Evolutionary conservation across 208 protist genomes (phyloP).

Genomic region (Crithidia sp.): DNA sequence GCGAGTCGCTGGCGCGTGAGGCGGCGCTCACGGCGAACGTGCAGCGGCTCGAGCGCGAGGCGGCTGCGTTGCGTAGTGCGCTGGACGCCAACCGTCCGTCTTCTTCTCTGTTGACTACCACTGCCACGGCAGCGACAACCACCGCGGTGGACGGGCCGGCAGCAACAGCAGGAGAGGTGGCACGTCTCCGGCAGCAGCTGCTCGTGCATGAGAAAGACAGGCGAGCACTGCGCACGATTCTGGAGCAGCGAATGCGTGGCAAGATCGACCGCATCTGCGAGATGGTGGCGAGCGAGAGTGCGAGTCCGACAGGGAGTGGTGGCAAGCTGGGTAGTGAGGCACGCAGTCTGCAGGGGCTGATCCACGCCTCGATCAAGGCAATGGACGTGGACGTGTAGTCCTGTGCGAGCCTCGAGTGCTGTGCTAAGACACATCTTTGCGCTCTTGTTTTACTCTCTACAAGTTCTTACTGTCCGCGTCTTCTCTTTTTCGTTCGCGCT

Average conservation of each 20-base stretch:
- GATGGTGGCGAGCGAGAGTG: slow-evolving; percentile 12
- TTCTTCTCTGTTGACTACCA: not conserved
- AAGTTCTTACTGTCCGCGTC: too few species aligned
- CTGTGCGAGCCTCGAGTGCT: too few species aligned
- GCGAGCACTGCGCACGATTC: slow-evolving; percentile 82
- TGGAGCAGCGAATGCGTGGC: slow-evolving; percentile 83
- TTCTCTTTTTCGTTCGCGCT: not conserved
- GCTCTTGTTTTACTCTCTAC: too few species aligned
- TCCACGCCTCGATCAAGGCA: slow-evolving; percentile 74
- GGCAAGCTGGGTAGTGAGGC: slow-evolving; percentile 47
- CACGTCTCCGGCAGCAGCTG: slow-evolving; percentile 16
- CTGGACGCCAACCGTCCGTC: not conserved
- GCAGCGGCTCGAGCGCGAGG: slow-evolving; percentile 18
- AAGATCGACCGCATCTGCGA: slow-evolving; percentile 82
- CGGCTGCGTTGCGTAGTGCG: not conserved
- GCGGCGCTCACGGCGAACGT: slow-evolving; percentile 5
- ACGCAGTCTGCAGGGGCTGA: slow-evolving; percentile 61
- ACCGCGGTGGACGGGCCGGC: too few species aligned
- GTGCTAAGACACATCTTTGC: too few species aligned
- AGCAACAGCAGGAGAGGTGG: slow-evolving; percentile 5
- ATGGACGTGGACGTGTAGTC: slow-evolving; percentile 53
- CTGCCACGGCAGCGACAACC: not conserved
- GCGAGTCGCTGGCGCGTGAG: slow-evolving; percentile 16
- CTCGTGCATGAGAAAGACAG: slow-evolving; percentile 75
- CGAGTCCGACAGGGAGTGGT: not conserved